These are phyloP conservation scores for Aschersonia sp. DNA, from an alignment of 2,329 filamentous ascomycete species.

Conservation along the genomic window DNA sequence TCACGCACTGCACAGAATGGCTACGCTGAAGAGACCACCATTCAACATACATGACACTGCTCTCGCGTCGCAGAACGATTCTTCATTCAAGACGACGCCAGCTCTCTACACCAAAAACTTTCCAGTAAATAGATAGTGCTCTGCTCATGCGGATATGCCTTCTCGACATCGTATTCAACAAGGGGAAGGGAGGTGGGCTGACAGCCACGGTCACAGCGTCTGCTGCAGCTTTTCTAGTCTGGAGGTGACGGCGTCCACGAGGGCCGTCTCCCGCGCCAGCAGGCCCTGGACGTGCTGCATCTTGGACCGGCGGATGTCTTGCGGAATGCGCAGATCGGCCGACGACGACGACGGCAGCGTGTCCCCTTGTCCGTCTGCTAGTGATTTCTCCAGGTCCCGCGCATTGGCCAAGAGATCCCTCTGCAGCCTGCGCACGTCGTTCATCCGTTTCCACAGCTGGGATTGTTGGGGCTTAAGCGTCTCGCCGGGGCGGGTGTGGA, in stretches of 20 bases:
- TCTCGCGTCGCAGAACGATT: too few species aligned
- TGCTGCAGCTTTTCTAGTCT: constrained; percentile 43
- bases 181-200: not conserved
- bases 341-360: constrained; percentile 13
- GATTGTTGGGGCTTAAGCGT: not conserved
- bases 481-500: constrained; percentile 11
- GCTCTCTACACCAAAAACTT: too few species aligned
- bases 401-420: constrained; percentile 28
- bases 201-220: constrained; percentile 9
- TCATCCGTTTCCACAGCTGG: constrained; percentile 8
- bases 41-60: too few species aligned
- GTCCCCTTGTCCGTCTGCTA: constrained; percentile 5
- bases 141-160: not conserved
- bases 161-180: not conserved
- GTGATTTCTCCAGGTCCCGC: constrained; percentile 23
- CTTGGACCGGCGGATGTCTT: constrained; percentile 47
- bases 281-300: constrained; percentile 47
- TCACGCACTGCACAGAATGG: too few species aligned
- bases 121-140: not conserved
- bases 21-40: too few species aligned
- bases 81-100: too few species aligned
- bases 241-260: constrained; percentile 52
- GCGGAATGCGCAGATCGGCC: constrained; percentile 37
- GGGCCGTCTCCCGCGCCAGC: constrained; percentile 50
- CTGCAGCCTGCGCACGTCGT: constrained; percentile 35